Evolutionary conservation across 352 stramenopile species (phyloP).

Genomic region (Phytophthora megakarya): DNA sequence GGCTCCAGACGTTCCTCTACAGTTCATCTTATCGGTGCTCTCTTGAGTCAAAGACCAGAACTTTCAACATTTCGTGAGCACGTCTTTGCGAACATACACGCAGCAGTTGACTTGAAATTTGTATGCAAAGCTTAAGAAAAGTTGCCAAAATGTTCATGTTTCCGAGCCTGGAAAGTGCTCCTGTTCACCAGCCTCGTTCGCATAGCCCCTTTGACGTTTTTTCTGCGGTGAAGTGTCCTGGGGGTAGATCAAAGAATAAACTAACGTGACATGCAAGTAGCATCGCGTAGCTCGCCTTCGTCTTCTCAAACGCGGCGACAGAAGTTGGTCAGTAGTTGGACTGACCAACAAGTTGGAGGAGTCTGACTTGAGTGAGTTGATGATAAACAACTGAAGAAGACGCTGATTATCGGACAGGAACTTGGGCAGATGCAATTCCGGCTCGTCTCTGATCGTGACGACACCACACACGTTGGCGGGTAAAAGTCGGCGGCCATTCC

Average conservation of each 20-base stretch:
- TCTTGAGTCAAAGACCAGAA: not conserved
- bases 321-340: not conserved
- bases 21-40: conserved; percentile 19
- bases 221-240: not conserved
- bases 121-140: conserved; percentile 10
- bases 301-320: not conserved
- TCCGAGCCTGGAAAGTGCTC: conserved; percentile 9
- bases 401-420: conserved; percentile 17
- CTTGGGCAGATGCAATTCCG: conserved; percentile 16
- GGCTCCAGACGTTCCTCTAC: conserved; percentile 22
- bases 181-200: conserved; percentile 12
- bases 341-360: no score
- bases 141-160: conserved; percentile 1
- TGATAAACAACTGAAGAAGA: not conserved
- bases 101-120: conserved; percentile 9
- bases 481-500: conserved; percentile 30
- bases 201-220: conserved; percentile 8
- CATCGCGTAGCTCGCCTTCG: not conserved
- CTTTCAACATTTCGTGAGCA: conserved; percentile 2
- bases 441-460: conserved; percentile 34
- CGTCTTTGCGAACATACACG: conserved; percentile 5
- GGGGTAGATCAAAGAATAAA: not conserved
- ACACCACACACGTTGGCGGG: conserved; percentile 30
- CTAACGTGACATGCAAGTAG: conserved; percentile 8
- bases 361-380: no score